Conservation (phyloP, 345 rosid genomes). For the Aquilaria malaccensis region DNA sequence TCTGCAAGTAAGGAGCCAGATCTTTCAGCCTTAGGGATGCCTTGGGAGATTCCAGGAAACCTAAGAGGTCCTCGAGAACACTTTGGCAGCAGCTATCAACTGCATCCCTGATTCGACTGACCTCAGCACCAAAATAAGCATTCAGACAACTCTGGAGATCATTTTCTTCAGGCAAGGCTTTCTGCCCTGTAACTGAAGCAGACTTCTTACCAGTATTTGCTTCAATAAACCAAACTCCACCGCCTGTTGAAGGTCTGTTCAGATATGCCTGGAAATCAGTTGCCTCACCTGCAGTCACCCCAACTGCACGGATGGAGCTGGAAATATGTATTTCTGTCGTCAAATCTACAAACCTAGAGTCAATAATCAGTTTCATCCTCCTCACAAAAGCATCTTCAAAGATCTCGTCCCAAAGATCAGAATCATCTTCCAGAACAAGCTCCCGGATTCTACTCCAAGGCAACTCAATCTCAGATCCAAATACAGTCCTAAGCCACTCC, state of each 20-base stretch:
- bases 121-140: conserved; percentile 89
- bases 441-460: conserved; percentile 96
- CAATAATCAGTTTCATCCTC: conserved; percentile 77
- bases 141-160: conserved; percentile 70
- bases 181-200: conserved; percentile 35
- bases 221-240: conserved; percentile 95
- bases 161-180: conserved; percentile 48
- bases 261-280: conserved; percentile 71
- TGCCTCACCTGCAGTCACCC: conserved; percentile 38
- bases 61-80: conserved; percentile 75
- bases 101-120: conserved; percentile 77
- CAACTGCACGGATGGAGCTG: conserved; percentile 39
- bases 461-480: conserved; percentile 91
- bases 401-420: conserved; percentile 95
- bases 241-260: conserved; percentile 80
- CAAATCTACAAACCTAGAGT: conserved; percentile 61
- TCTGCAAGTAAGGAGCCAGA: conserved; percentile 76
- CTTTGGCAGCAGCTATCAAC: conserved; percentile 69
- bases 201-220: conserved; percentile 55
- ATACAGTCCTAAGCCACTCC: conserved; percentile 91
- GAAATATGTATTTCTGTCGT: conserved; percentile 43
- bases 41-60: conserved; percentile 91
- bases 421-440: conserved; percentile 80
- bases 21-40: conserved; percentile 74
- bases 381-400: conserved; percentile 88